Base-by-base conservation (phyloP, 1,284 basidiomycete species). In the Tilletia caries region DNA sequence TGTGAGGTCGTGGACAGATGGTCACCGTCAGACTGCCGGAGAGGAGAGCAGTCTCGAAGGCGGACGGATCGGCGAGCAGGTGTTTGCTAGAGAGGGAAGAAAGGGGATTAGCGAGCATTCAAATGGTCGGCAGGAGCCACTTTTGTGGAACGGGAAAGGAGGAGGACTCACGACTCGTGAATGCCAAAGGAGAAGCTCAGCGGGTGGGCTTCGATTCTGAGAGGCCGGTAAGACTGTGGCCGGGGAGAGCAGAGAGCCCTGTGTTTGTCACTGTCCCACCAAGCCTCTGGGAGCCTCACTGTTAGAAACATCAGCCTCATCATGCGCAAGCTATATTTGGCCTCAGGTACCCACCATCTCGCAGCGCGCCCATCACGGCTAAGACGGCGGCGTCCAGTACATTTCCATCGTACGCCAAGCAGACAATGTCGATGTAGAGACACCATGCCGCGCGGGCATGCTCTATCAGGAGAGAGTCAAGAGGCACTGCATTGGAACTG, bases 391-490 rank as follows among this genome's bases (percentile, higher is more conserved):
- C 93, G 74, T 99, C 95, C 74, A 96, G 92, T 1, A 88, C 91
- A 79, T 97, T 97, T 10, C 95, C 95, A 82, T 98, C 95, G 78
- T 94, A 95, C 85, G 95, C 97, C 77, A 98, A 91, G 84, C 94
- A 97, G 3, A 91, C 92, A 34, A 93, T 89, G 75, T 98, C 95
- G 73, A 98, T 87, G 83, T 97, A 97, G 20, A 98, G 86, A 29
- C 91, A 90, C 93, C 94, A 98, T 0, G 87, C 93, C 0, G 92
- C 87, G 82, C 91, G 91, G 2, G 89, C 89, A 0, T 89, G 87
- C 23, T 91, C 86, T 67, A 98, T 96, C 78, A 90, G 90, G 1
- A 98, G 87, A 0, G 89, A 88, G 0, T 86, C 83, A 0, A 89
- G 86, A 0, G 91, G 85, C 0, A 98, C 73, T 0, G 70, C 62